Percentiles rank a stretch among this genome's conserved stretches.
Evolutionary conservation across 1,284 basidiomycete species (phyloP).

Genomic region (Trichosporon sp.): DNA sequence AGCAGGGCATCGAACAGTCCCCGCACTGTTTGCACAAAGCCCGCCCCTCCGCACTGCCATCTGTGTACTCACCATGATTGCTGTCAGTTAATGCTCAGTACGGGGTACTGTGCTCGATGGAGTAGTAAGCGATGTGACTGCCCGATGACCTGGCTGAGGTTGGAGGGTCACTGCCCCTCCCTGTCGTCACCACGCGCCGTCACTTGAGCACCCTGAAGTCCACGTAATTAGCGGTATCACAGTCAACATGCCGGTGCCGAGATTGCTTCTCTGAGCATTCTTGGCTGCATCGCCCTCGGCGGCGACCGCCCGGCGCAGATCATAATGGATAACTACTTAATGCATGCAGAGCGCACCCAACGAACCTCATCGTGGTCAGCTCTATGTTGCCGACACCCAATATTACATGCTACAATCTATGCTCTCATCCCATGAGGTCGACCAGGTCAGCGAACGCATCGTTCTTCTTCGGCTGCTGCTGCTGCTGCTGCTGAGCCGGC

Average conservation of each 20-base stretch:
- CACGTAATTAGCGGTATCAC: not conserved
- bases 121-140: slow-evolving; percentile 3
- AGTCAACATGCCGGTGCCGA: not conserved
- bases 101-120: slow-evolving; percentile 1
- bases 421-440: slow-evolving; percentile 40
- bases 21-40: not conserved
- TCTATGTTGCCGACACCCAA: not conserved
- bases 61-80: not conserved
- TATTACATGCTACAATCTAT: slow-evolving; percentile 7
- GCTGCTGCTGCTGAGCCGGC: slow-evolving; percentile 16
- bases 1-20: not conserved
- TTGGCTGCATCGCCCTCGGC: not conserved
- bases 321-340: not conserved
- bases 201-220: not conserved
- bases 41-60: no score
- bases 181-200: not conserved
- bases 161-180: not conserved
- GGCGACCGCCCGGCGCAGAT: not conserved
- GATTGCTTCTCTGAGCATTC: not conserved
- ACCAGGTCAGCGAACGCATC: slow-evolving; percentile 51
- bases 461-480: slow-evolving; percentile 34
- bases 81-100: slow-evolving; percentile 1
- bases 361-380: not conserved
- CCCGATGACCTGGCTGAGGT: slow-evolving; percentile 3
- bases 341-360: not conserved